Percentiles rank a stretch among this genome's conserved stretches.
Evolutionary conservation across 2,329 filamentous ascomycete genomes (phyloP).

Genomic region (Biscogniauxia sp.): DNA sequence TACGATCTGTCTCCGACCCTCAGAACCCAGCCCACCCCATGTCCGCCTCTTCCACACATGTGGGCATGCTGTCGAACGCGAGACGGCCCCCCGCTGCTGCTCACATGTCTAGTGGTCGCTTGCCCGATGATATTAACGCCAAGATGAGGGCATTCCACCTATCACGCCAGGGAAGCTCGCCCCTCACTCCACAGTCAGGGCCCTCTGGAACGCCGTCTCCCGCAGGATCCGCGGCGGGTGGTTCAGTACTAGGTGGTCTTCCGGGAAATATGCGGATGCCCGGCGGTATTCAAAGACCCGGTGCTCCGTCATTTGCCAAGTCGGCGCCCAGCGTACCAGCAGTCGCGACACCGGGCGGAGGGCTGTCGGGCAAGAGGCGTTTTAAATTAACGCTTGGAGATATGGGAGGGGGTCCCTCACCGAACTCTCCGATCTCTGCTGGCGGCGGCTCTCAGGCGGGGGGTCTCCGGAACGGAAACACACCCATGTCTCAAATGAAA

Average conservation of each 20-base stretch:
- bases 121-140: constrained; percentile 44
- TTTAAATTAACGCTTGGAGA: constrained; percentile 61
- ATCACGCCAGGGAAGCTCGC: constrained; percentile 42
- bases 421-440: constrained; percentile 40
- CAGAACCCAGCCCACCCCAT: constrained; percentile 52
- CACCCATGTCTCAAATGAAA: constrained; percentile 50
- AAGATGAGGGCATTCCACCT: constrained; percentile 48
- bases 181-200: constrained; percentile 26
- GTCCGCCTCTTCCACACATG: constrained; percentile 79
- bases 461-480: constrained; percentile 34
- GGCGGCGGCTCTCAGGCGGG: constrained; percentile 35
- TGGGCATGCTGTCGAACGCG: constrained; percentile 70
- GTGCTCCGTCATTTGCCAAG: constrained; percentile 48
- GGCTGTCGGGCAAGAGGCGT: constrained; percentile 63
- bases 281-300: constrained; percentile 41
- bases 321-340: constrained; percentile 47
- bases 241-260: constrained; percentile 31
- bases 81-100: constrained; percentile 49
- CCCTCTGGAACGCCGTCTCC: constrained; percentile 32
- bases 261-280: constrained; percentile 46
- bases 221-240: constrained; percentile 27
- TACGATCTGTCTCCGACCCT: constrained; percentile 60
- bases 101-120: constrained; percentile 40
- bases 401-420: constrained; percentile 37
- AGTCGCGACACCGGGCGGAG: constrained; percentile 17